Conservation (phyloP, 1,284 basidiomycete species). For the Cutaneotrichosporon curvatum region DNA sequence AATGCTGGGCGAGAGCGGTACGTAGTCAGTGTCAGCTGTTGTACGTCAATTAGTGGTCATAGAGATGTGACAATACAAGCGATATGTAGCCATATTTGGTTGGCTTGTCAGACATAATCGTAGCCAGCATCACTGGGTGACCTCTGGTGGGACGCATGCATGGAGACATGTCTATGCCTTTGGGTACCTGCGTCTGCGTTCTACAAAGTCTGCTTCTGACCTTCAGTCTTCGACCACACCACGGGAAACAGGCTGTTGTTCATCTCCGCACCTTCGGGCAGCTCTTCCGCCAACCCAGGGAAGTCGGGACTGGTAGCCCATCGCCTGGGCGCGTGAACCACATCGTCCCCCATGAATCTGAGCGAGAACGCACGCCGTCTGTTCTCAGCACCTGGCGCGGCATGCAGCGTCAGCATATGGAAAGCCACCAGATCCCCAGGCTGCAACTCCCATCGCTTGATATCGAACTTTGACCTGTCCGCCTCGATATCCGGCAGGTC, state of each 20-base stretch:
- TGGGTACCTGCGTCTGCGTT: no score
- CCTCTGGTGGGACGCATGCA: no score
- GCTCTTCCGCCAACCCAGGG: conserved; percentile 11
- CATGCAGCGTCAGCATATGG: conserved; percentile 20
- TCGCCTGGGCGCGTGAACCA: conserved; percentile 7
- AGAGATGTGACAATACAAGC: no score
- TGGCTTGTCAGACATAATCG: no score
- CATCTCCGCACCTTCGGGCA: conserved; percentile 4
- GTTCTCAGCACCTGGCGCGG: conserved; percentile 4
- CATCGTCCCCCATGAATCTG: conserved; percentile 12
- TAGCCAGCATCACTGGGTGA: no score
- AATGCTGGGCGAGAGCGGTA: conserved; percentile 27
- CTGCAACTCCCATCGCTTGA: conserved; percentile 10
- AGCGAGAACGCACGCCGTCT: conserved; percentile 8
- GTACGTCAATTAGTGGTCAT: no score
- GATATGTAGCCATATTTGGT: no score
- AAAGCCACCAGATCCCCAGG: conserved; percentile 15
- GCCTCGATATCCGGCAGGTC: conserved; percentile 16
- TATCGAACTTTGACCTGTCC: conserved; percentile 2
- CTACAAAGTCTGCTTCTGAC: no score
- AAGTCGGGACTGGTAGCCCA: conserved; percentile 15
- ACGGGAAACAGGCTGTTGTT: conserved; percentile 14
- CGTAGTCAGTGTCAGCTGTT: no score
- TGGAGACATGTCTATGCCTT: no score
- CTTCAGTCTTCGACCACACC: conserved; percentile 3